These are phyloP conservation scores for Aspergillus sp. DNA, from an alignment of 2,329 filamentous ascomycete genomes.

Conservation along the genomic window DNA sequence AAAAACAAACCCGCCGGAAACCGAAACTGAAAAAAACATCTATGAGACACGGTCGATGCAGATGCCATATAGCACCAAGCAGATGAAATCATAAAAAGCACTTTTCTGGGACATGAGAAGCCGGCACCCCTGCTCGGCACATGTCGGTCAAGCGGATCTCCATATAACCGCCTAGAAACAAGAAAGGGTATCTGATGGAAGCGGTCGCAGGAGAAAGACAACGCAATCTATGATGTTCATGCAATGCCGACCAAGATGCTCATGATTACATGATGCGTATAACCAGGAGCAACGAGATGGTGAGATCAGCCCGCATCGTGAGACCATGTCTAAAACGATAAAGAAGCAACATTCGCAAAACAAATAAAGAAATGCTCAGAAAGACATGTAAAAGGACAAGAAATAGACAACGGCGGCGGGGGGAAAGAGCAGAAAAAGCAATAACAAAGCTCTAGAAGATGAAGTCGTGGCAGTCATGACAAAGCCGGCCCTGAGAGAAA, in stretches of 20 bases:
- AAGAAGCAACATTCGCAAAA: slow-evolving; percentile 20
- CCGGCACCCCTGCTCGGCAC: slow-evolving; percentile 37
- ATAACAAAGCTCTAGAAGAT: slow-evolving; percentile 26
- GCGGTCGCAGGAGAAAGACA: slow-evolving; percentile 45
- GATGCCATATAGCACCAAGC: slow-evolving; percentile 38
- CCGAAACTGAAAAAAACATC: slow-evolving; percentile 35
- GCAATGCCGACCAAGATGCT: slow-evolving; percentile 40
- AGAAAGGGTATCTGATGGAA: slow-evolving; percentile 48
- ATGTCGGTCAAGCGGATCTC: slow-evolving; percentile 39
- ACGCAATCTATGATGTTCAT: slow-evolving; percentile 54
- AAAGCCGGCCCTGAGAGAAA: slow-evolving; percentile 41
- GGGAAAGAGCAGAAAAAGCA: slow-evolving; percentile 20
- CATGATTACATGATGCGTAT: slow-evolving; percentile 22
- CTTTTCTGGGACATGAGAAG: slow-evolving; percentile 38
- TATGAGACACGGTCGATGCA: slow-evolving; percentile 42
- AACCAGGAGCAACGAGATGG: slow-evolving; percentile 28
- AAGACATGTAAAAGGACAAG: slow-evolving; percentile 17
- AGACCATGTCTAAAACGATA: slow-evolving; percentile 37
- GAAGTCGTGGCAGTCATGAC: slow-evolving; percentile 47
- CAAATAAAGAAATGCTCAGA: slow-evolving; percentile 23
- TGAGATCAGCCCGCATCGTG: slow-evolving; percentile 39
- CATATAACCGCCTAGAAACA: slow-evolving; percentile 42
- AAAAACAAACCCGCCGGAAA: slow-evolving; percentile 38
- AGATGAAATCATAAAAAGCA: slow-evolving; percentile 39
- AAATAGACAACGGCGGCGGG: slow-evolving; percentile 23